Base-by-base conservation (phyloP, 2,329 filamentous ascomycete genomes). In the Aspergillus sp. region DNA sequence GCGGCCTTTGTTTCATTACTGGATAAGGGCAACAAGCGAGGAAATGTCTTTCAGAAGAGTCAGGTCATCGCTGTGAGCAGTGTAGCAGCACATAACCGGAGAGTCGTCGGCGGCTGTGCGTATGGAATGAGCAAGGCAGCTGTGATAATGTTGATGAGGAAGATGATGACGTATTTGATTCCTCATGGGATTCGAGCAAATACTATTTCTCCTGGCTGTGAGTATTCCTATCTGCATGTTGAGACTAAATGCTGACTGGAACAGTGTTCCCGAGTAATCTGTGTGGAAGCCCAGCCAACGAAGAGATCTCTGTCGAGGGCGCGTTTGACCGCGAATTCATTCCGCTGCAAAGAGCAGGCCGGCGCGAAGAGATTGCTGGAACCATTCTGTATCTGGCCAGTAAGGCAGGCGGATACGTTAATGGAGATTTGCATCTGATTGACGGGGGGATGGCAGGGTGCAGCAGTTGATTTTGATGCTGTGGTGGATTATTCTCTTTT, bases 371-470 rank as follows among this genome's bases (percentile, higher is more conserved):
- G 62, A 74, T 85, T 32, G 78, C 78, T 0, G 82, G 80, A 13
- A 73, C 82, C 15, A 75, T 83, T 2, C 59, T 84, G 39, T 86
- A 83, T 61, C 70, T 86, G 56, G 78, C 83, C 8, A 78, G 80
- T 3, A 81, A 80, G 42, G 79, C 78, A 5, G 82, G 82, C 1
- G 77, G 76, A 11, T 86, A 85, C 70, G 75, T 82, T 54, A 86
- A 86, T 70, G 84, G 84, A 0, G 79, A 74, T 57, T 75, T 83
- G 15, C 77, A 82, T 54, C 69, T 84, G 66, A 73, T 83, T 52
- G 80, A 82, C 69, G 83, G 83, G 3, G 64, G 66, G 8, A 44
- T 32, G 39, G 25, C 42, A 21, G 53, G 53, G n/a, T 32, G 17
- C n/a, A 19, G 38, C 5, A 17, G 25, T 17, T 50, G 47, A 50